Base-by-base conservation (phyloP, 305 asterid species). In the Fraxinus sp. region DNA sequence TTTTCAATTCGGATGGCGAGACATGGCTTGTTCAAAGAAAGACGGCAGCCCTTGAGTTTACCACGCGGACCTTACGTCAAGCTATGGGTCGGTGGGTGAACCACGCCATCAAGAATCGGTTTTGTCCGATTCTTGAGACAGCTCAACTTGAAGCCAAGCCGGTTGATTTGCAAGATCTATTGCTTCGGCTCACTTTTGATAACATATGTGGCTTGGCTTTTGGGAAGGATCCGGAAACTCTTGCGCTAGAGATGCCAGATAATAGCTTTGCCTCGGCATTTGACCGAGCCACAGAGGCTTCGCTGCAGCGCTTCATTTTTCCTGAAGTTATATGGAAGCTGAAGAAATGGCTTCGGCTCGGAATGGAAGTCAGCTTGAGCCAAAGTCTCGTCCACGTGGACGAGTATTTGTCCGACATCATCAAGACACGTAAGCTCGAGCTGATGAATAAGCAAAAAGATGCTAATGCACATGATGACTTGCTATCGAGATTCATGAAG, bases 1-100 rank as follows among this genome's bases (percentile, higher is more conserved):
- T 95, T 81, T 95, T 95, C 83, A 95, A 95, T 57, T 94, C 98
- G 1, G 98, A 95, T n/a, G 98, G 97, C 7, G 97, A 95, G 88
- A 94, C 98, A 78, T 95, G 98, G 98, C 91, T 92, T 52, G 90
- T 93, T 64, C 98, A 94, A 78, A 77, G 98, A 35, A 94, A 94
- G 75, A 94, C 98, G 0, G 97, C 98, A 0, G 98, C 98, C 0
- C 93, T 95, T 2, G 98, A 95, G 88, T 95, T 95, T 85, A 95
- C 98, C 0, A 93, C 98, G 0, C 82, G 98, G 37, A 95, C 98
- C 10, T 89, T 95, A 5, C 90, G 98, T n/a, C 98, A 92, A 52
- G 98, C 97, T 62, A 95, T 95, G 98, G 98, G 93, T 36, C 82
- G 97, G 49, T 95, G 98, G 98, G 98, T 95, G 28, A 95, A 91